Conservation (phyloP, 2,329 filamentous ascomycete species). For the Aspergillus thermomutatus region DNA sequence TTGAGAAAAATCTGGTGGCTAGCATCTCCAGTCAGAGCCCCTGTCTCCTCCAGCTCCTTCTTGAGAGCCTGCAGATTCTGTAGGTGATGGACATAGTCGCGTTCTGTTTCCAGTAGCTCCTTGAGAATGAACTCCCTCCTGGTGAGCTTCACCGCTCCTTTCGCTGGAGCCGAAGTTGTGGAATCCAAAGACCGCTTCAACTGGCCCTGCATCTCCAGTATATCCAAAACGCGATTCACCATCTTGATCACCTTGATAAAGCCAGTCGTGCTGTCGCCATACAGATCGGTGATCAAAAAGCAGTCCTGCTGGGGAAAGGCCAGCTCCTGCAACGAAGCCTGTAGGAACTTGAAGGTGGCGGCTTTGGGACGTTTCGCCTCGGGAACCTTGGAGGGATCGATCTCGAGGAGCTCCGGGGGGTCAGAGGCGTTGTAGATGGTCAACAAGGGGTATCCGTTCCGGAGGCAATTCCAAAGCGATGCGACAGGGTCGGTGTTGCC, state of each 20-base stretch:
- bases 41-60: constrained; percentile 81
- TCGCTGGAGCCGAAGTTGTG: constrained; percentile 43
- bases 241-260: constrained; percentile 97
- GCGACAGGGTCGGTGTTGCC: constrained; percentile 75
- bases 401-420: constrained; percentile 64
- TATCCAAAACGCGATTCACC: constrained; percentile 86
- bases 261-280: constrained; percentile 90
- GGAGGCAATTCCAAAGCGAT: constrained; percentile 82
- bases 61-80: constrained; percentile 92
- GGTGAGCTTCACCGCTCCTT: constrained; percentile 56
- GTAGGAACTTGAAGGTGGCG: constrained; percentile 87
- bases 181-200: constrained; percentile 61
- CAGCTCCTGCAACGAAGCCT: constrained; percentile 81
- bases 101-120: constrained; percentile 90
- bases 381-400: constrained; percentile 60
- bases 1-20: constrained; percentile 96
- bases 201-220: constrained; percentile 73
- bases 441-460: constrained; percentile 78
- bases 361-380: constrained; percentile 80
- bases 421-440: constrained; percentile 83
- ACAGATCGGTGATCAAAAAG: constrained; percentile 88
- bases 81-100: constrained; percentile 96
- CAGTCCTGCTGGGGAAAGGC: constrained; percentile 76
- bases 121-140: constrained; percentile 85
- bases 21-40: constrained; percentile 80